Percentiles rank a stretch among this genome's conserved stretches.
Evolutionary conservation across 768 basidiomycete genomes (phyloP).

Genomic region (Calvatia gigantea): DNA sequence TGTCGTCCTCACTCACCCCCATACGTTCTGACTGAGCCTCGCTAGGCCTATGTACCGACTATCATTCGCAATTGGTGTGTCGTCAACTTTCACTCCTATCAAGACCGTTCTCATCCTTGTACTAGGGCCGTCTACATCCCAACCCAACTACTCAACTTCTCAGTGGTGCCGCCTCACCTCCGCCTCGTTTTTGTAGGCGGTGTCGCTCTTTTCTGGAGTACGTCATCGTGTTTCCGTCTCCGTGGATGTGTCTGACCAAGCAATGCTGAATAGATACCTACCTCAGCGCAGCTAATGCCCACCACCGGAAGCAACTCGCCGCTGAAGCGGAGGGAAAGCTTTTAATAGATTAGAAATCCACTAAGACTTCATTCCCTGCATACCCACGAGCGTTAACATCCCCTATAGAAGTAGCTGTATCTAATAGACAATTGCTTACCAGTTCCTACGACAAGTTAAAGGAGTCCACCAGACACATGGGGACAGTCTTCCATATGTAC

Average conservation of each 20-base stretch:
- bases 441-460: no score
- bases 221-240: conserved; percentile 21
- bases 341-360: neutral
- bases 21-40: neutral
- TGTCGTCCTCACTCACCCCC: conserved; percentile 12
- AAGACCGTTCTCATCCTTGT: neutral
- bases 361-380: no score
- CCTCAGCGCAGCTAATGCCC: conserved; percentile 54
- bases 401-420: no score
- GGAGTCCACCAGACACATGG: no score
- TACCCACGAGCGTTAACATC: no score
- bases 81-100: neutral
- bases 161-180: conserved; percentile 71
- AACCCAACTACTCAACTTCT: conserved; percentile 77
- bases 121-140: conserved; percentile 71
- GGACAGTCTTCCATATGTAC: no score
- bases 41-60: conserved; percentile 67
- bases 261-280: conserved; percentile 48
- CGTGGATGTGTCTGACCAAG: neutral
- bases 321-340: neutral
- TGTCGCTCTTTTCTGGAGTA: conserved; percentile 83
- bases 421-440: no score
- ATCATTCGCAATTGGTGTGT: conserved; percentile 72
- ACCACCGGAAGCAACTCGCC: conserved; percentile 9
- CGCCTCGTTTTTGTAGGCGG: conserved; percentile 73